phyloP scores from a whole-genome alignment of 768 basidiomycete species.

The Russula griseocarnosa region DNA sequence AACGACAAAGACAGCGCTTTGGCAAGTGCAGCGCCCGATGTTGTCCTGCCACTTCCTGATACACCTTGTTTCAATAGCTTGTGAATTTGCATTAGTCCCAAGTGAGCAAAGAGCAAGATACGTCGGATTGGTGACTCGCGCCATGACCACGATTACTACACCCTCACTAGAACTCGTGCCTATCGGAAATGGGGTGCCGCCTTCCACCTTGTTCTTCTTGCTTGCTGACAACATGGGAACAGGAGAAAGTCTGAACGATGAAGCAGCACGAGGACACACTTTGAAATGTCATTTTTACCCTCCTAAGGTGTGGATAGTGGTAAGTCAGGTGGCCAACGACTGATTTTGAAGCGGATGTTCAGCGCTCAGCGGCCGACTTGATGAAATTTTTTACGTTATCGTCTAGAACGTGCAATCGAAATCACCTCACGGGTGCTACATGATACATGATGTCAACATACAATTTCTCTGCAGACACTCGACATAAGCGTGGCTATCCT shows the following conservation, averaged over 20 bases:
- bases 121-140: background rate
- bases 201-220: background rate
- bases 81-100: background rate
- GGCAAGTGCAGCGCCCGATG: conserved; percentile 63
- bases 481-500: too few species aligned
- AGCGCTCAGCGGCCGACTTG: too few species aligned
- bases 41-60: conserved; percentile 69
- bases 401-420: background rate
- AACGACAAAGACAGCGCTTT: conserved; percentile 62
- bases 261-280: background rate
- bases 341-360: too few species aligned
- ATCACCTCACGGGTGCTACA: too few species aligned
- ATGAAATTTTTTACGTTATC: background rate
- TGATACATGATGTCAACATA: too few species aligned
- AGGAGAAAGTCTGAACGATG: too few species aligned
- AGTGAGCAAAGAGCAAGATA: background rate
- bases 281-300: background rate
- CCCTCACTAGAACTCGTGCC: background rate
- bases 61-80: conserved; percentile 51
- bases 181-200: too few species aligned
- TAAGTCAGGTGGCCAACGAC: background rate
- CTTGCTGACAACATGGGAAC: background rate
- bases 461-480: too few species aligned
- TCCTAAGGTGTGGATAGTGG: background rate
- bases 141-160: conserved; percentile 17